Evolutionary conservation across 2,329 filamentous ascomycete species (phyloP), one percentile per base, ranked within the genome.

Genomic region (Aureobasidium leucospermi): DNA sequence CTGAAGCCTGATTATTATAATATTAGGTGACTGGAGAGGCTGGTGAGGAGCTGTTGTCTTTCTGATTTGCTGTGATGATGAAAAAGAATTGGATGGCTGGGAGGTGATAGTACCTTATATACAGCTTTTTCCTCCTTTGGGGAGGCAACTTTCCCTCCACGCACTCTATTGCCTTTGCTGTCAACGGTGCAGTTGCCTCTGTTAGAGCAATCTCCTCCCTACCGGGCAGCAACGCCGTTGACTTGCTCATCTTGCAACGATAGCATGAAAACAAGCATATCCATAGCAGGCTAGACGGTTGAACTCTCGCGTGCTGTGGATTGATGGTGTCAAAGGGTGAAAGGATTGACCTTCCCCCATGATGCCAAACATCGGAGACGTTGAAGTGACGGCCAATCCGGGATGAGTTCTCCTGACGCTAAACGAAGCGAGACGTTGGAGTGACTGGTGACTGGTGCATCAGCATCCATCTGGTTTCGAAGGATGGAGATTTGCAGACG

Each of bases 1-100:
- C 55, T 58, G 55, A 58, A 58, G 55, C 55, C 55, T 58, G 55
- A 56, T 34, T 58, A 48, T 58, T 58, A 58, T 47, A 47, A 58
- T 46, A 57, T 58, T 47, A 58, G 43, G 52, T 57, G 52, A 57
- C 52, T 57, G 52, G 52, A 57, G n/a, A 38, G 52, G 52, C 52
- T 57, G 39, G 39, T 45, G 52, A 58, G 55, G 55, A 58, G 55
- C 43, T 58, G 55, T 48, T 58, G 43, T 58, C 32, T 58, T 58
- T 46, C 52, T 58, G 55, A 47, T 58, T 48, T 58, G 43, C 34
- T 58, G 42, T 48, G 55, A 47, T 58, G 55, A 58, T 58, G 55
- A 32, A 48, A 43, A 58, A 58, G 55, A 58, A 48, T 58, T 45
- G 36, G 55, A 58, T 58, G 55, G 55, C 42, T 58, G 55, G 55